phyloP scores from a whole-genome alignment of 805 yeast species.

The Candida orba region DNA sequence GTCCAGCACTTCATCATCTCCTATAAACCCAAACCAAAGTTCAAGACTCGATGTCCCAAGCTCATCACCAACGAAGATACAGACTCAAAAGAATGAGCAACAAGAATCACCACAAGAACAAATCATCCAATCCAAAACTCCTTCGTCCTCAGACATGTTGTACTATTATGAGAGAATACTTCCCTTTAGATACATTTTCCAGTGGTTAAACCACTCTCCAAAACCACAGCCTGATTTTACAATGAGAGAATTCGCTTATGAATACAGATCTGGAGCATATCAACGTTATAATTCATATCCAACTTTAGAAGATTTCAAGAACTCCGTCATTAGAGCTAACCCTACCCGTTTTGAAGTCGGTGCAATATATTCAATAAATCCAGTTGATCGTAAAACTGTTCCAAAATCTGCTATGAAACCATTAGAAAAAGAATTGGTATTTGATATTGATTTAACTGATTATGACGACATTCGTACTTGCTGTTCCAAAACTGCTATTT shows the following conservation, averaged over 20 bases:
- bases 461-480: slow-evolving; percentile 93
- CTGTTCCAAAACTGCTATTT: slow-evolving; percentile 78
- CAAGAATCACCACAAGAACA: slow-evolving; percentile 2
- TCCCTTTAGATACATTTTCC: slow-evolving; percentile 75
- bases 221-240: slow-evolving; percentile 70
- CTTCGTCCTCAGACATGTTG: slow-evolving; percentile 51
- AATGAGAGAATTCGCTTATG: slow-evolving; percentile 91
- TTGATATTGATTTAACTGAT: slow-evolving; percentile 97
- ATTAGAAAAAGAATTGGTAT: slow-evolving; percentile 76
- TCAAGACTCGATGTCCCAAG: slow-evolving; percentile 5
- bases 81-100: background rate
- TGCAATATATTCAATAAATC: slow-evolving; percentile 82
- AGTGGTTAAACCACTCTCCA: slow-evolving; percentile 85
- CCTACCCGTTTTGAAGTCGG: slow-evolving; percentile 96
- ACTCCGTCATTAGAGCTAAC: slow-evolving; percentile 61
- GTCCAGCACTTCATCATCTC: slow-evolving; percentile 19
- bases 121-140: slow-evolving; percentile 3
- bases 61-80: slow-evolving; percentile 16
- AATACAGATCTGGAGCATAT: slow-evolving; percentile 79
- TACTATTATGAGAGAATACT: slow-evolving; percentile 63
- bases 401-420: slow-evolving; percentile 78
- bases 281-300: slow-evolving; percentile 79
- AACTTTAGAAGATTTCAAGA: slow-evolving; percentile 63
- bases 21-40: slow-evolving; percentile 16
- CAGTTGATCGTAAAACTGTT: slow-evolving; percentile 73